Evolutionary conservation across 768 basidiomycete genomes (phyloP), one percentile per base, ranked within the genome.

Genomic region (Leccinum uliginosum): DNA sequence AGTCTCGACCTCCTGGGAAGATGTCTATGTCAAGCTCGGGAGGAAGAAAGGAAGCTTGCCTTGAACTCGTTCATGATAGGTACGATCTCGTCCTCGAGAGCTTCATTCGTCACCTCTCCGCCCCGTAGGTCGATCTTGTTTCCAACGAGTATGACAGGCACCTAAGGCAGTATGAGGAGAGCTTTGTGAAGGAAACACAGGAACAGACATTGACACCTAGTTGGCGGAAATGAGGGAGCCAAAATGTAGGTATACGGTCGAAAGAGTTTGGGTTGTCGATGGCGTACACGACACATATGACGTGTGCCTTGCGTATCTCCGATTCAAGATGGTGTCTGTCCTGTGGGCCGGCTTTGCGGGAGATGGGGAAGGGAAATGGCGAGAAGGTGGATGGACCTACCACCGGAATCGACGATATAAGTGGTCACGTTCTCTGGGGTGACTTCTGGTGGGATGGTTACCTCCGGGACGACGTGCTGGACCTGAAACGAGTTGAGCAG

Each of bases 21-120:
- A 32, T 38, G 54, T 72, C 15, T 35, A 26, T 29, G 35, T 38
- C 6, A 46, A 48, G 40, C 43, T 17, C 11, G 19, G n/a, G 53
- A 53, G 45, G 57, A 34, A 53, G 47, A 51, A 24, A 29, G 26
- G 15, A 30, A 24, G 65, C 74, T 54, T 67, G 87, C 94, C 83
- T 99, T 99, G 85, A 96, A 99, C 73, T 98, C 96, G 62, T 89
- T 86, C 96, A 98, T 99, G 54, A 99, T 93, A 29, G 96, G 96
- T 55, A 90, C 73, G 61, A 98, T 95, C 73, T 98, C 96, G 59
- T 89, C 93, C 72, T 96, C 93, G 58, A 99, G 74, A 3, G 89
- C 92, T 68, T 96, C 87, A 65, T 97, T 96, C 26, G 95, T 93
- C 40, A 98, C 92, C 66, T 91, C 85, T 2, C 94, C 95, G 4